Evolutionary conservation across 306 rosid genomes (phyloP), one percentile per base, ranked within the genome.

Genomic region (Comarum palustre): DNA sequence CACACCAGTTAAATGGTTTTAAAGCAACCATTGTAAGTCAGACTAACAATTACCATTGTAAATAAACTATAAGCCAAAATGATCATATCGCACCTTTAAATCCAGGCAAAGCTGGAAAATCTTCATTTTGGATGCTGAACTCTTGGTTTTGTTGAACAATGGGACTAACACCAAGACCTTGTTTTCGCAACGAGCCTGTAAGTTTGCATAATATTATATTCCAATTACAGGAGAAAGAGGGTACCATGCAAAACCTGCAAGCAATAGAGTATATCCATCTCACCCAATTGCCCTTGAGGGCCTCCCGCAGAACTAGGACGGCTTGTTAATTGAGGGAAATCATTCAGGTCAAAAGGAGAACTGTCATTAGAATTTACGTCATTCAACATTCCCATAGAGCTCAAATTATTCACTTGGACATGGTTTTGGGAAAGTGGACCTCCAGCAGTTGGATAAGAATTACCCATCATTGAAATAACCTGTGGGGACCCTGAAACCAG

Each of bases 301-400:
- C 97, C 99, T 74, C 97, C 97, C 8, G 99, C 96, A 51, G 99
- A 95, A 80, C 88, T 92, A 22, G 99, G 99, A 59, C 96, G 99
- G 75, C 96, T 91, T 24, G 93, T 67, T 81, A 90, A 72, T 82
- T 87, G 96, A 84, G 99, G 99, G 78, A 95, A 91, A 74, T 95
- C 99, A 64, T 95, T 91, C 62, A 91, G 61, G 80, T 95, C 99
- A 83, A 91, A 91, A 80, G 99, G 97, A 31, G 96, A 86, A 54
- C 69, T 81, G 73, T 95, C 96, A 64, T 72, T 86, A n/a, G 97
- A 74, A 86, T 87, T 91, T 62, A 88, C 82, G 78, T 95, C 99
- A 86, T 88, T 94, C 88, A 91, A 80, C 96, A 95, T 88, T 75
- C 99, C 92, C 90, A 94, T 84, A 34, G 92, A 85, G 89, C 81